A percentile compares a stretch with the other conserved stretches of the same genome.
These are phyloP conservation scores for Neurospora sp. DNA, from an alignment of 495 filamentous ascomycete genomes.

Conservation along the genomic window DNA sequence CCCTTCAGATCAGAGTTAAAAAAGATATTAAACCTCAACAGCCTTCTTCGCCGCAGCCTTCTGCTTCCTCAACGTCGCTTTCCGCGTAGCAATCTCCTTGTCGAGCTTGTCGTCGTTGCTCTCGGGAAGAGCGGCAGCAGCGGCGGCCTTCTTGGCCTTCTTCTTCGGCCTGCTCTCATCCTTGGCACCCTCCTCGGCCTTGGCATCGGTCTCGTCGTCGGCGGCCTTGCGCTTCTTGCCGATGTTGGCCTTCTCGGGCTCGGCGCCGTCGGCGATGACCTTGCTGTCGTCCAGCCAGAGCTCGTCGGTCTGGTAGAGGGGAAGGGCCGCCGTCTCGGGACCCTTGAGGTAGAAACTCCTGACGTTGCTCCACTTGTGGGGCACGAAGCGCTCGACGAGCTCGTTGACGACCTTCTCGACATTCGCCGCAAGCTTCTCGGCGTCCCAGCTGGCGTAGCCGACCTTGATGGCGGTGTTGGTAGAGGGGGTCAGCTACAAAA, in stretches of 20 bases:
- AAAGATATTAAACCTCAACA: constrained; percentile 13
- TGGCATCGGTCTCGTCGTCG: constrained; percentile 28
- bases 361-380: constrained; percentile 77
- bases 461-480: constrained; percentile 46
- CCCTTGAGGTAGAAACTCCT: constrained; percentile 81
- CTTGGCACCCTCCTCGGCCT: constrained; percentile 34
- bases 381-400: constrained; percentile 64
- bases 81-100: constrained; percentile 47
- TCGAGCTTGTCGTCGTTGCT: constrained; percentile 46
- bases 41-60: constrained; percentile 47
- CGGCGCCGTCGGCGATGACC: constrained; percentile 54
- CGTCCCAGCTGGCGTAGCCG: constrained; percentile 59
- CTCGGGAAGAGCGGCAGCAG: constrained; percentile 18
- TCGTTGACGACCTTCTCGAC: constrained; percentile 57
- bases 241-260: constrained; percentile 45
- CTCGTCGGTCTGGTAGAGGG: constrained; percentile 85
- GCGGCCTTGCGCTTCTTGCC: constrained; percentile 57
- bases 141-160: constrained; percentile 39
- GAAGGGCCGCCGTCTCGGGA: constrained; percentile 72
- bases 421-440: constrained; percentile 72
- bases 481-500: constrained; percentile 15
- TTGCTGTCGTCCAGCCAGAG: constrained; percentile 77
- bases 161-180: constrained; percentile 38
- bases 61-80: constrained; percentile 49
- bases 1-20: neutral